Percentiles rank a stretch among this genome's conserved stretches.
phyloP scores from a whole-genome alignment of 139 green algal species.

The Penium margaritaceum region DNA sequence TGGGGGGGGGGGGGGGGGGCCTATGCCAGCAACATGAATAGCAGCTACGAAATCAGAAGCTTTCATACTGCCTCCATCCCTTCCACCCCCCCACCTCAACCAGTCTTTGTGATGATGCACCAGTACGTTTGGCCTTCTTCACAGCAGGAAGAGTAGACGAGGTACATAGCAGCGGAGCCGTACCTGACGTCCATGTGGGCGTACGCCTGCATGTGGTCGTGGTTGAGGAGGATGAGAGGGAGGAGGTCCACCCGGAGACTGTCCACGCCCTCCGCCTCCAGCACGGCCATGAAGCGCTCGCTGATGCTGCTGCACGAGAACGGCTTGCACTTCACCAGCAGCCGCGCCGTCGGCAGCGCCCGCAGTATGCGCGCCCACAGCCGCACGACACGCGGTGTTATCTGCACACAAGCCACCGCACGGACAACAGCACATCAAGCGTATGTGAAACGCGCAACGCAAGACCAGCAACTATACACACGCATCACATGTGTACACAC shows the following conservation, averaged over 20 bases:
- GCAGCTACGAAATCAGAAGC: background rate
- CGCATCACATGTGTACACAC: background rate
- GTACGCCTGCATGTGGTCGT: slow-evolving; percentile 78
- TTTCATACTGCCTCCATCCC: background rate
- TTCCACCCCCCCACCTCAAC: background rate
- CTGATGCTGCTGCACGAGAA: slow-evolving; percentile 73
- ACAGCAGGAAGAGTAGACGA: no score
- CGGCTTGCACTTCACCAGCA: slow-evolving; percentile 95
- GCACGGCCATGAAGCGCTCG: slow-evolving; percentile 21
- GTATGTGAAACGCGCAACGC: no score
- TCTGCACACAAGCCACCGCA: no score
- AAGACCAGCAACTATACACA: no score
- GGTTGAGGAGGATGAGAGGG: slow-evolving; percentile 64
- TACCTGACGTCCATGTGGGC: slow-evolving; percentile 73
- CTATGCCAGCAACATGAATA: no score
- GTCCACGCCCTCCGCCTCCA: slow-evolving; percentile 57
- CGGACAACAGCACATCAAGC: no score
- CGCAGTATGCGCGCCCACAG: slow-evolving; percentile 72
- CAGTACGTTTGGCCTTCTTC: no score
- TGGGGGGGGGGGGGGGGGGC: no score
- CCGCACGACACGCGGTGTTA: slow-evolving; percentile 59
- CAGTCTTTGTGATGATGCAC: background rate
- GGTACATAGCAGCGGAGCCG: no score
- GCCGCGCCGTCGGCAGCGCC: slow-evolving; percentile 55
- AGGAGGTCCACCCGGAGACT: slow-evolving; percentile 75